phyloP scores from a whole-genome alignment of 495 filamentous ascomycete species.

The Chaetomium tenue region DNA sequence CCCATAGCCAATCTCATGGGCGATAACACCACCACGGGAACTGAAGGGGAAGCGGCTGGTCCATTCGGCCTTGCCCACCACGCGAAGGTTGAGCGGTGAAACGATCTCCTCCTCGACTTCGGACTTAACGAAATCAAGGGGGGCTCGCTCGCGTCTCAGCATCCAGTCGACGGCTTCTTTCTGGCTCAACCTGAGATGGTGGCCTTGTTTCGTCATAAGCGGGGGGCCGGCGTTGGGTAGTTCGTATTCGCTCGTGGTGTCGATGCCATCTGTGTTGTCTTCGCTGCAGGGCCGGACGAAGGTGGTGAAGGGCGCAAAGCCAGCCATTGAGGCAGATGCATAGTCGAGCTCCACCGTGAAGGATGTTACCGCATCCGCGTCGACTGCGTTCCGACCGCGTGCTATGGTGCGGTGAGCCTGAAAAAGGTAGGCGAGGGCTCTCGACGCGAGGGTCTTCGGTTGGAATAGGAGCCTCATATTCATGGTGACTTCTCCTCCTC shows the following conservation, averaged over 20 bases:
- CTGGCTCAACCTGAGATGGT: slow-evolving; percentile 27
- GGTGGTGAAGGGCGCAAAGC: slow-evolving; percentile 6
- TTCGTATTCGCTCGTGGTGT: neutral
- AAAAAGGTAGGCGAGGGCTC: slow-evolving; percentile 11
- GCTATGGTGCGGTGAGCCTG: slow-evolving; percentile 17
- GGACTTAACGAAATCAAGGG: slow-evolving; percentile 55
- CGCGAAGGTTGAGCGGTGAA: slow-evolving; percentile 57
- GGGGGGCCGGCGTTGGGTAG: neutral
- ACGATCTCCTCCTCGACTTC: slow-evolving; percentile 69
- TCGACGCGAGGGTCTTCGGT: slow-evolving; percentile 19
- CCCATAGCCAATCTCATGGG: slow-evolving; percentile 77
- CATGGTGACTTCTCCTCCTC: neutral
- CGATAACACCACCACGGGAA: slow-evolving; percentile 67
- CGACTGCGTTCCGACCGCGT: slow-evolving; percentile 1
- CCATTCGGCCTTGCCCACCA: slow-evolving; percentile 57
- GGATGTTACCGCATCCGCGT: neutral
- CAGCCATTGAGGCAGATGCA: neutral
- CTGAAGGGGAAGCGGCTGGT: slow-evolving; percentile 32
- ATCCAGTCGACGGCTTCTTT: slow-evolving; percentile 57
- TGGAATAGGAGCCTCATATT: slow-evolving; percentile 14
- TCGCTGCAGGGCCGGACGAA: slow-evolving; percentile 15
- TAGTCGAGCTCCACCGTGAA: slow-evolving; percentile 23
- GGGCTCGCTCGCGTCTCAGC: slow-evolving; percentile 55
- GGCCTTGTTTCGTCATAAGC: neutral
- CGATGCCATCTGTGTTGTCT: slow-evolving; percentile 7